These are phyloP conservation scores for Entelexis paramagnoliae DNA, from an alignment of 1,139 yeast genomes.

Conservation along the genomic window DNA sequence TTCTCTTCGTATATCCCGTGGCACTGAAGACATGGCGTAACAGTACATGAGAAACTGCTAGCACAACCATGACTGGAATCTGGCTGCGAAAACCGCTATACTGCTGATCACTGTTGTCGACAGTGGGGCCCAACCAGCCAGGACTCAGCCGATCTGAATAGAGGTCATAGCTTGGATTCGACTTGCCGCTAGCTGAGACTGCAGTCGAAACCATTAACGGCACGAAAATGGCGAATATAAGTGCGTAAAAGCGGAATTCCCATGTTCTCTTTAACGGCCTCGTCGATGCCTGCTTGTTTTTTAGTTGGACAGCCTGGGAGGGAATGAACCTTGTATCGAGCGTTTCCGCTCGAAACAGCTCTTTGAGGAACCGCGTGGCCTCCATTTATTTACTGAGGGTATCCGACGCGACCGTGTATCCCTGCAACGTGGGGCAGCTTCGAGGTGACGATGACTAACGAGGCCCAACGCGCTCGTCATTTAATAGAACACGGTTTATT, in stretches of 20 bases:
- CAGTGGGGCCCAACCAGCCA: constrained; percentile 62
- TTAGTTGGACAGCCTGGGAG: constrained; percentile 33
- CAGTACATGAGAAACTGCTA: constrained; percentile 44
- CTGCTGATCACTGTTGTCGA: constrained; percentile 77
- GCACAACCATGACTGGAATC: constrained; percentile 47
- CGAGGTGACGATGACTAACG: not conserved
- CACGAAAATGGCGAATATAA: constrained; percentile 55
- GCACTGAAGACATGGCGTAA: constrained; percentile 1
- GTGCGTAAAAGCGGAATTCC: constrained; percentile 60
- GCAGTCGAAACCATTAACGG: constrained; percentile 80
- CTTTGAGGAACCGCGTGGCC: constrained; percentile 3
- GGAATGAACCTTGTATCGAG: constrained; percentile 57
- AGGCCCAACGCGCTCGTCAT: not conserved
- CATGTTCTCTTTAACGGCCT: constrained; percentile 60
- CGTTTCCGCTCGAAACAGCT: constrained; percentile 55
- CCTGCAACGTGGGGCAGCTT: not conserved
- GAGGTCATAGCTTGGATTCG: constrained; percentile 57
- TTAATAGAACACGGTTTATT: not conserved
- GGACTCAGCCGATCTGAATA: constrained; percentile 52
- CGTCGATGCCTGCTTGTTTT: constrained; percentile 39
- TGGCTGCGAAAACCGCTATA: constrained; percentile 81
- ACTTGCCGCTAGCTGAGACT: constrained; percentile 61
- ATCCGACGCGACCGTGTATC: not conserved
- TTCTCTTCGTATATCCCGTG: constrained; percentile 29
- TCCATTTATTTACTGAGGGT: not conserved